Conservation (phyloP, 495 filamentous ascomycete genomes). For the Neurospora sp. region DNA sequence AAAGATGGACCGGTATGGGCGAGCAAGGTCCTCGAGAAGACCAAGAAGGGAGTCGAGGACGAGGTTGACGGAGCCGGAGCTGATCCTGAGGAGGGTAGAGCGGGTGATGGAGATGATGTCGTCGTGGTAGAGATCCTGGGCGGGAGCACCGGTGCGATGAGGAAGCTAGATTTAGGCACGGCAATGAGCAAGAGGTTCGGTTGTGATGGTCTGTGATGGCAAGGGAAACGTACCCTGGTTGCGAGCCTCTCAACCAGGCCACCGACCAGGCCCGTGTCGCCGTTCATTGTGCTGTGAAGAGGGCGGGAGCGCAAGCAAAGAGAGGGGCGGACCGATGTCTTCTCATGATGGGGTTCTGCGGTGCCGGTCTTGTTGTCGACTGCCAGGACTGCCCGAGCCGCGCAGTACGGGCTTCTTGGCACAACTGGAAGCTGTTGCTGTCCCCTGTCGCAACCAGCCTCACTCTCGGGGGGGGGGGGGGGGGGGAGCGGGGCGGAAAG, state of each 20-base stretch:
- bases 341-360: constrained; percentile 19
- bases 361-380: not conserved
- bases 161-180: constrained; percentile 38
- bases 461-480: not conserved
- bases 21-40: constrained; percentile 40
- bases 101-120: constrained; percentile 50
- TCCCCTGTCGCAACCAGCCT: not conserved
- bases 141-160: constrained; percentile 49
- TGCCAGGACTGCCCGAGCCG: not conserved
- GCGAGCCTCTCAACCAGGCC: constrained; percentile 55
- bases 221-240: constrained; percentile 40
- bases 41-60: constrained; percentile 47
- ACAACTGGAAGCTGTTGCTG: not conserved
- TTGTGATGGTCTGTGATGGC: not conserved
- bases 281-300: constrained; percentile 41
- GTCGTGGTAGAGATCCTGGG: constrained; percentile 48
- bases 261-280: constrained; percentile 52
- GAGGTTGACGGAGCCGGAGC: constrained; percentile 39
- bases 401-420: not conserved
- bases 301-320: constrained; percentile 6
- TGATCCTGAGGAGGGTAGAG: constrained; percentile 49
- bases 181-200: not conserved
- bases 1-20: constrained; percentile 33
- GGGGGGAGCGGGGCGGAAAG: not conserved
- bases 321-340: constrained; percentile 12